Base-by-base conservation (phyloP, 177 flowering plant species). In the Tripterygium wilfordii region DNA sequence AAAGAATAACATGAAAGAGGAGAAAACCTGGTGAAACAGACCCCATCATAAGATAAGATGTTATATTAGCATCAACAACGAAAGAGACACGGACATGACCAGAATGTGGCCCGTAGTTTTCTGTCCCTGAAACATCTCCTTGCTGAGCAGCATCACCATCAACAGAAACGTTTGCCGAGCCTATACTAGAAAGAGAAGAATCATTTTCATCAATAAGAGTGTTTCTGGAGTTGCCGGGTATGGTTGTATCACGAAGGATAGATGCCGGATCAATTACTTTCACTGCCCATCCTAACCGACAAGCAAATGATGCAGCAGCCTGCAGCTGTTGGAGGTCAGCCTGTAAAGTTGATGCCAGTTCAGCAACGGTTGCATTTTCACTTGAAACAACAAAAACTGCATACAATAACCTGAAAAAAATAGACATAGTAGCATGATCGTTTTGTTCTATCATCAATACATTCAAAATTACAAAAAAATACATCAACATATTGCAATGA, bases 41-140 rank as follows among this genome's bases (percentile, higher is more conserved):
- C 7, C 99, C 99, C 99, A 92, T 92, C 99, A 92, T 92, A 45
- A 92, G 91, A 76, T 89, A 92, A 12, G 99, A 92, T 56, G 97
- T 89, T 69, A 89, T 92, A 71, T 86, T 89, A 56, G 99, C 99
- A 80, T 89, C 97, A 57, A 92, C 99, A 47, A 92, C 69, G 67
- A 89, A 92, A 61, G 99, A 96, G 65, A 87, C 85, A 53, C 95
- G 86, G 48, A 72, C 63, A 56, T 69, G 58, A 25, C 75, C 76
- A 61, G 83, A 64, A 56, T 60, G 47, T 45, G 69, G 49, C 24
- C 64, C 62, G 44, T 47, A 32, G 46, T 55, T 66, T 55, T 80
- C 95, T 41, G 64, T 33, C 55, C 75, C 80, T 1, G 57, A 57
- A 62, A 48, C 43, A 65, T 86, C 85, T 45, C 69, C 80, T 29